phyloP scores from a whole-genome alignment of 1,284 basidiomycete species.

The Apiotrichum gracile region DNA sequence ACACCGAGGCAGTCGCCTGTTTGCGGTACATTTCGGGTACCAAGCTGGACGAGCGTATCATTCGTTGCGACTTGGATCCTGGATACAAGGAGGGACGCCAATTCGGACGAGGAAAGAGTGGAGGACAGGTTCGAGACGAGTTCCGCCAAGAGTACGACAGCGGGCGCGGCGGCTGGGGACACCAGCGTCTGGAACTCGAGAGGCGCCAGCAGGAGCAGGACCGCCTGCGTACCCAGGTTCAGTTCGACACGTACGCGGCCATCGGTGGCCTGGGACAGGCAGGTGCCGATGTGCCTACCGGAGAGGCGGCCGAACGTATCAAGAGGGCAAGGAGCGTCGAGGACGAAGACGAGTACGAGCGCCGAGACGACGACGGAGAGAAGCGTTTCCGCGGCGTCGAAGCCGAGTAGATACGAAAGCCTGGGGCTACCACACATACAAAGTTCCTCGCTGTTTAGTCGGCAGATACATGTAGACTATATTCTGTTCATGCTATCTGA shows the following conservation, averaged over 20 bases:
- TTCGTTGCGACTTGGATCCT: conserved; percentile 96
- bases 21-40: conserved; percentile 94
- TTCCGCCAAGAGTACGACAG: conserved; percentile 96
- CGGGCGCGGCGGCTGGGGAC: conserved; percentile 91
- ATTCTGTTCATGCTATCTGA: neutral
- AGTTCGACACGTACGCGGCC: conserved; percentile 81
- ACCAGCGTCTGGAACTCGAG: conserved; percentile 50
- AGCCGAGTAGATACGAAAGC: conserved; percentile 21
- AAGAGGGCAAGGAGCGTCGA: conserved; percentile 37
- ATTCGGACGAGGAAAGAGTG: conserved; percentile 93
- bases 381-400: conserved; percentile 41
- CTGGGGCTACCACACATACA: too few species aligned
- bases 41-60: conserved; percentile 98
- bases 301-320: conserved; percentile 26
- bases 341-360: conserved; percentile 13
- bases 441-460: too few species aligned
- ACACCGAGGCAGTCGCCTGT: conserved; percentile 85
- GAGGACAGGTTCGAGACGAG: conserved; percentile 93
- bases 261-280: conserved; percentile 71
- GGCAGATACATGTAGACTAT: too few species aligned
- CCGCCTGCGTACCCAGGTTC: conserved; percentile 65
- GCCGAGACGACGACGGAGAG: conserved; percentile 30
- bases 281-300: conserved; percentile 63
- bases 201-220: conserved; percentile 64
- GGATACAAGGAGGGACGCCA: conserved; percentile 96